A percentile compares a stretch with the other conserved stretches of the same genome.
These are phyloP conservation scores for Astrothelium subdiscretum DNA, from an alignment of 495 filamentous ascomycete genomes.

Conservation along the genomic window DNA sequence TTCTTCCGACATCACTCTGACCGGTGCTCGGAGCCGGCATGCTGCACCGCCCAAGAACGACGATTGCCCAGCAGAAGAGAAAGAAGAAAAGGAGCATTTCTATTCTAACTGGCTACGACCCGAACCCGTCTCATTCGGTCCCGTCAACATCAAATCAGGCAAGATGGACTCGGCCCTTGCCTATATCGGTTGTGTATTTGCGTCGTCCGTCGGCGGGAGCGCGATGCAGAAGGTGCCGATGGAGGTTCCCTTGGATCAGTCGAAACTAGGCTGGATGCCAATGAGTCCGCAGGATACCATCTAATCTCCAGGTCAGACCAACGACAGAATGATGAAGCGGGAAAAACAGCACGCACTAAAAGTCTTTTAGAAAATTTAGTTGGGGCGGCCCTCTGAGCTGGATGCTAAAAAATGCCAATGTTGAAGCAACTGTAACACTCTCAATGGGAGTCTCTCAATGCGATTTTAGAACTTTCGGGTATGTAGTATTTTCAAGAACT, in stretches of 20 bases:
- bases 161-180: not conserved
- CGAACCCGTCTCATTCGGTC: not conserved
- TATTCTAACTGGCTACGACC: not conserved
- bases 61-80: not conserved
- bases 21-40: not conserved
- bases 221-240: not conserved
- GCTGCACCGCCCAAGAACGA: not conserved
- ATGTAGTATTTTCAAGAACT: too few species aligned
- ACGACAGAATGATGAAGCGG: not conserved
- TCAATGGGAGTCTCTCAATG: too few species aligned
- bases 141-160: not conserved
- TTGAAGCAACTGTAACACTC: too few species aligned
- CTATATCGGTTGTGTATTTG: not conserved
- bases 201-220: not conserved
- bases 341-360: not conserved
- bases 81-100: not conserved
- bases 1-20: not conserved
- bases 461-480: too few species aligned
- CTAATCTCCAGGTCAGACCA: too few species aligned
- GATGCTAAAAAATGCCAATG: too few species aligned
- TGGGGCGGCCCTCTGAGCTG: too few species aligned
- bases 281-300: not conserved
- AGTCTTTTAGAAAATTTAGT: too few species aligned
- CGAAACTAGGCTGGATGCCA: not conserved
- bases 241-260: not conserved